Percentiles rank a stretch among this genome's conserved stretches.
Evolutionary conservation across 2,329 filamentous ascomycete species (phyloP).

Genomic region (Magnaporthiopsis rhizophila): DNA sequence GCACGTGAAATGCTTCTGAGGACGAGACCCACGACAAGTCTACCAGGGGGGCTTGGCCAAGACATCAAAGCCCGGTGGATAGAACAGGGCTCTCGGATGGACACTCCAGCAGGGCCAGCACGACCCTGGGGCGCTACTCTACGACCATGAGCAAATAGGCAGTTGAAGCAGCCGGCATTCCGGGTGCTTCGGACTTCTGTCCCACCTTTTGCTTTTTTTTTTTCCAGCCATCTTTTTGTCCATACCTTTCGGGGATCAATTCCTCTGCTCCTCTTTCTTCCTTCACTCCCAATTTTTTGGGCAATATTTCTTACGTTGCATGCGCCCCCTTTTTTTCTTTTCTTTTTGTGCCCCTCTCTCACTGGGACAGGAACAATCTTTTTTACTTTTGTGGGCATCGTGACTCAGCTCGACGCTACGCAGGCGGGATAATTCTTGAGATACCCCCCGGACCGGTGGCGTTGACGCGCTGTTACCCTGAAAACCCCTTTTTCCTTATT

Average conservation of each 20-base stretch:
- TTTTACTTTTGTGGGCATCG: background rate
- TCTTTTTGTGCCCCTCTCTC: background rate
- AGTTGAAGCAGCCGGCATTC: background rate
- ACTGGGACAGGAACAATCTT: background rate
- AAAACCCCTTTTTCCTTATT: too few relatives aligned
- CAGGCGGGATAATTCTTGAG: conserved; percentile 4
- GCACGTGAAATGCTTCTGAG: background rate
- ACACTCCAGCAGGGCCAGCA: background rate
- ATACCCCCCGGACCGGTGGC: background rate
- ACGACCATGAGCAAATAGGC: background rate
- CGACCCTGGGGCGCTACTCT: background rate
- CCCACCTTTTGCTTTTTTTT: background rate
- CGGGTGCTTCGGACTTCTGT: conserved; percentile 1
- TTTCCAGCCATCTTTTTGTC: background rate
- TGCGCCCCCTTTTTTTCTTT: conserved; percentile 1
- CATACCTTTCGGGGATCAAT: background rate
- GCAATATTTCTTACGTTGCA: background rate
- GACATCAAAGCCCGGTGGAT: background rate
- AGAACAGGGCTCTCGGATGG: background rate
- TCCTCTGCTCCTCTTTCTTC: background rate
- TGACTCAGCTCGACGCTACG: too few relatives aligned
- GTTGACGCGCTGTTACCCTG: too few relatives aligned
- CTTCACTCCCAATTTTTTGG: background rate
- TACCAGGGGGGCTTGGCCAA: background rate
- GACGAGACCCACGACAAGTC: background rate